Evolutionary conservation across 2,329 filamentous ascomycete species (phyloP).

Genomic region (Pestalotiopsis sp.): DNA sequence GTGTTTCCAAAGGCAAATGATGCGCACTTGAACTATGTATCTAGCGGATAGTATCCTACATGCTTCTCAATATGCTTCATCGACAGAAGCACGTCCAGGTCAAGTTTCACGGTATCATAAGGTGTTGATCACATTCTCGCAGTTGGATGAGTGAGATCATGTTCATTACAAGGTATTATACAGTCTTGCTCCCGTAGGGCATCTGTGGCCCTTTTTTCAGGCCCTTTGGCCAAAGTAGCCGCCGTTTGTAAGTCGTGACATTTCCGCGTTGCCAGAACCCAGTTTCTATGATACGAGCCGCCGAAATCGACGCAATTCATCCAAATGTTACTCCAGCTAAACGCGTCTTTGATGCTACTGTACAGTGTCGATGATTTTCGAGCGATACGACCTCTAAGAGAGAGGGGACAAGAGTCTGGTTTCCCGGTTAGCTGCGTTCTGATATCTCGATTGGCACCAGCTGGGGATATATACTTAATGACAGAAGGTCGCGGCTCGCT

Average conservation of each 20-base stretch:
- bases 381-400: slow-evolving; percentile 45
- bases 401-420: slow-evolving; percentile 66
- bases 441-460: neutral
- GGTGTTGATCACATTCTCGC: neutral
- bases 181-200: neutral
- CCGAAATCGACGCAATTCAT: slow-evolving; percentile 4
- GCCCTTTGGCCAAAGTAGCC: neutral
- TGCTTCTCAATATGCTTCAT: neutral
- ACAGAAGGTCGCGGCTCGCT: slow-evolving; percentile 86
- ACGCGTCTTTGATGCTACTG: slow-evolving; percentile 12
- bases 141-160: slow-evolving; percentile 12
- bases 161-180: slow-evolving; percentile 15
- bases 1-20: no score
- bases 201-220: neutral
- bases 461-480: slow-evolving; percentile 50
- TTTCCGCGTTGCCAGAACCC: neutral
- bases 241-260: slow-evolving; percentile 2
- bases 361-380: slow-evolving; percentile 13
- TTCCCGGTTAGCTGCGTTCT: slow-evolving; percentile 24
- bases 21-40: no score
- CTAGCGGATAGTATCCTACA: no score
- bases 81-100: neutral
- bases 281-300: slow-evolving; percentile 5
- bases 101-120: neutral
- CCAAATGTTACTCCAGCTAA: neutral